These are phyloP conservation scores for Pseudogymnoascus sp. DNA, from an alignment of 2,329 filamentous ascomycete species.

Conservation along the genomic window DNA sequence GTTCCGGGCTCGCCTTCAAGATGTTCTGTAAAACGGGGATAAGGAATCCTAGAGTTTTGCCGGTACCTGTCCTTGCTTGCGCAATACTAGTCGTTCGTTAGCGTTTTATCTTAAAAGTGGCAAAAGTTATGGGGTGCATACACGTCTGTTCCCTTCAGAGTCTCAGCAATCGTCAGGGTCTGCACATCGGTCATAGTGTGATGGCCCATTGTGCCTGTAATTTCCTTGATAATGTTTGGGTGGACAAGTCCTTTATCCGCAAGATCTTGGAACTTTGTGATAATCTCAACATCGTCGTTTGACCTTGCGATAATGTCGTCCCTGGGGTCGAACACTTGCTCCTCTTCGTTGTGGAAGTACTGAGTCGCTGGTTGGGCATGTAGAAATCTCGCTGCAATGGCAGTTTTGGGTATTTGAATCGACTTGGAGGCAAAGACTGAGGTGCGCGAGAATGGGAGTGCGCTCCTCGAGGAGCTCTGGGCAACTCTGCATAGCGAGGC, in stretches of 20 bases:
- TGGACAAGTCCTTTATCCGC: slow-evolving; percentile 26
- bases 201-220: slow-evolving; percentile 68
- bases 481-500: slow-evolving; percentile 27
- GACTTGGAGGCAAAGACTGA: slow-evolving; percentile 23
- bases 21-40: slow-evolving; percentile 79
- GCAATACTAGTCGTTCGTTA: slow-evolving; percentile 54
- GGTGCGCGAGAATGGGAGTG: slow-evolving; percentile 21
- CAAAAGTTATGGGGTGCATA: slow-evolving; percentile 19
- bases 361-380: slow-evolving; percentile 15
- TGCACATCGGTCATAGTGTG: slow-evolving; percentile 90
- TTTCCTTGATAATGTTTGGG: slow-evolving; percentile 33
- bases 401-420: slow-evolving; percentile 16
- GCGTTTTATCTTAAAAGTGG: slow-evolving; percentile 5
- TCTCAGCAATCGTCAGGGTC: slow-evolving; percentile 70
- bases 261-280: slow-evolving; percentile 28
- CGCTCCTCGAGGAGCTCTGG: slow-evolving; percentile 15
- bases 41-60: slow-evolving; percentile 92
- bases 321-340: not conserved
- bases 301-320: not conserved
- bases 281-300: slow-evolving; percentile 11
- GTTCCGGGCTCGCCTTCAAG: slow-evolving; percentile 49
- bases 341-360: slow-evolving; percentile 21
- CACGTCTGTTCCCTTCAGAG: slow-evolving; percentile 52
- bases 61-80: slow-evolving; percentile 93
- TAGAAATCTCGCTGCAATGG: slow-evolving; percentile 11